These are phyloP conservation scores for Amoebophrya sp. DNA, from an alignment of 169 alveolate species.

Conservation along the genomic window DNA sequence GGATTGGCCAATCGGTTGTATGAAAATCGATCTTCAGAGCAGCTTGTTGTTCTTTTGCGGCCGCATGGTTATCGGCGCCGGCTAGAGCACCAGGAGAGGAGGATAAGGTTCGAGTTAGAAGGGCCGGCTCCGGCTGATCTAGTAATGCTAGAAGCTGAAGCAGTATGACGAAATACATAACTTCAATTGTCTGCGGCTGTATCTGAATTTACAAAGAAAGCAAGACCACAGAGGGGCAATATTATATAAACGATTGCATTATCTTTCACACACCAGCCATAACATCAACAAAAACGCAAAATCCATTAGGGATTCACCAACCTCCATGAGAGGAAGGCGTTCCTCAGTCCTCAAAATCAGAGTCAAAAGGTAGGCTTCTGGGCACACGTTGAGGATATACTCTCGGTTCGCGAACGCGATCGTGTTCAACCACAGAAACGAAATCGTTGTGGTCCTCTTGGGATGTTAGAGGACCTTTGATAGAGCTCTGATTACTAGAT, in stretches of 20 bases:
- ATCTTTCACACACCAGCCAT: too few relatives aligned
- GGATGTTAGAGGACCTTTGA: too few relatives aligned
- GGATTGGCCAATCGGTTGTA: not conserved
- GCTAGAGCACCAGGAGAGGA: too few relatives aligned
- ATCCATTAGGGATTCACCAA: not conserved
- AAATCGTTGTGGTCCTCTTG: not conserved
- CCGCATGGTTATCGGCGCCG: not conserved
- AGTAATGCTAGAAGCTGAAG: too few relatives aligned
- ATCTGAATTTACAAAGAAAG: too few relatives aligned
- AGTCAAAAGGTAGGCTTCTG: not conserved
- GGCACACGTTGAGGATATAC: not conserved
- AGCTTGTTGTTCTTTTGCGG: not conserved
- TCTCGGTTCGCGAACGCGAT: conserved; percentile 19
- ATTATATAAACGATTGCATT: too few relatives aligned
- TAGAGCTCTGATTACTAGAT: too few relatives aligned
- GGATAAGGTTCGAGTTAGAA: too few relatives aligned
- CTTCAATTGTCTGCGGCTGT: too few relatives aligned
- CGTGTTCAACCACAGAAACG: not conserved
- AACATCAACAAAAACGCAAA: not conserved
- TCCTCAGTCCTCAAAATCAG: not conserved
- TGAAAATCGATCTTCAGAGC: not conserved
- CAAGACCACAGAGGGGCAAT: too few relatives aligned
- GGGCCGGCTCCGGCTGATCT: too few relatives aligned
- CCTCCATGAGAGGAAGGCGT: not conserved
- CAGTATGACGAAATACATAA: too few relatives aligned